Conservation (phyloP, 106 monocot genomes). For the Iris macrosiphon region DNA sequence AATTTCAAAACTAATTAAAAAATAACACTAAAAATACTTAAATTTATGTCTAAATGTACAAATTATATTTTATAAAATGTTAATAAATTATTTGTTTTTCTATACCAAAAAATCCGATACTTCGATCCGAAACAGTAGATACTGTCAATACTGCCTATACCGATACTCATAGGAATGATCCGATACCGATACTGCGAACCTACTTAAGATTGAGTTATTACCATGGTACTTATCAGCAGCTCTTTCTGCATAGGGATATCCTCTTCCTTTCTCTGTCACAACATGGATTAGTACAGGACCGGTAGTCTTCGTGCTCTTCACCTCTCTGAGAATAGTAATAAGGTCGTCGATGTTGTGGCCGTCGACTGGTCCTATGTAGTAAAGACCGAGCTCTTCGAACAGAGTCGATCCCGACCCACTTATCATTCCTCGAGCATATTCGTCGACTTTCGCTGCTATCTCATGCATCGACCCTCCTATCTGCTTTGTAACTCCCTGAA, state of each 20-base stretch:
- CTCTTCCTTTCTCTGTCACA: conserved; percentile 88
- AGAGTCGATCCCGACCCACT: conserved; percentile 79
- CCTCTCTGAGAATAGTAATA: conserved; percentile 79
- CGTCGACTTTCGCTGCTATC: conserved; percentile 83
- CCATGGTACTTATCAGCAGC: conserved; percentile 97
- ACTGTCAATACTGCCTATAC: too few relatives aligned
- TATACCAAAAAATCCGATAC: too few relatives aligned
- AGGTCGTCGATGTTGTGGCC: conserved; percentile 93
- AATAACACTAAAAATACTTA: too few relatives aligned
- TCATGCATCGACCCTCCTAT: conserved; percentile 92
- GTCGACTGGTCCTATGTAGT: conserved; percentile 97
- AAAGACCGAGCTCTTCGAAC: conserved; percentile 93
- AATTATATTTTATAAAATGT: too few relatives aligned
- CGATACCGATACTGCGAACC: too few relatives aligned
- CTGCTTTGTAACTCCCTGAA: conserved; percentile 86
- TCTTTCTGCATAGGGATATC: conserved; percentile 89
- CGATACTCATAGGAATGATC: too few relatives aligned
- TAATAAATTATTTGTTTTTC: too few relatives aligned
- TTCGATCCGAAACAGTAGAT: too few relatives aligned
- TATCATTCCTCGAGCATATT: conserved; percentile 96
- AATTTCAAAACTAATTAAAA: too few relatives aligned
- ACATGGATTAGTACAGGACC: conserved; percentile 96
- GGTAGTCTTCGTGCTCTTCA: conserved; percentile 76
- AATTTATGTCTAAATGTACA: too few relatives aligned
- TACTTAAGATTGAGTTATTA: too few relatives aligned